Percentiles rank a stretch among this genome's conserved stretches.
Evolutionary conservation across 352 stramenopile genomes (phyloP).

Genomic region (Phytophthora uliginosa): DNA sequence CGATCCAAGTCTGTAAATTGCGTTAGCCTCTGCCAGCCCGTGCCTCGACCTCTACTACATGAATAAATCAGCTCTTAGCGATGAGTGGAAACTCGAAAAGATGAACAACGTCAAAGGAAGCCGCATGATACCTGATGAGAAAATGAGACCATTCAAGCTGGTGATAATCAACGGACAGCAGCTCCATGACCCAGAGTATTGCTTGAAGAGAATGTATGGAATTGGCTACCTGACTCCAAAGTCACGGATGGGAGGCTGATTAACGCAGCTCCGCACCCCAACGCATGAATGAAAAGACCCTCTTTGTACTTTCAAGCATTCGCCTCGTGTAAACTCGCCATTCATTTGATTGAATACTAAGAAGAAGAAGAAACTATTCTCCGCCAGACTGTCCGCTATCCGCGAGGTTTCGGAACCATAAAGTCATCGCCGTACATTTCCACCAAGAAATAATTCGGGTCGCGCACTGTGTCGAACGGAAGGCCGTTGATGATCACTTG

Average conservation of each 20-base stretch:
- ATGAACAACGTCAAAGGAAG: conserved; percentile 29
- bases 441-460: conserved; percentile 44
- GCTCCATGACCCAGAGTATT: conserved; percentile 39
- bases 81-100: conserved; percentile 34
- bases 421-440: conserved; percentile 47
- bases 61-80: conserved; percentile 6
- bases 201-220: conserved; percentile 45
- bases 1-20: conserved; percentile 28
- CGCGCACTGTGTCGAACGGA: conserved; percentile 44
- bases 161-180: conserved; percentile 37
- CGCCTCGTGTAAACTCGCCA: background rate
- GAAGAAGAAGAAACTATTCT: background rate
- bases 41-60: conserved; percentile 52
- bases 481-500: conserved; percentile 45
- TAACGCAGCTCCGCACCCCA: no score
- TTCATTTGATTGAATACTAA: background rate
- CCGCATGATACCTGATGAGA: conserved; percentile 23
- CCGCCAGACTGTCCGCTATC: background rate
- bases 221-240: conserved; percentile 42
- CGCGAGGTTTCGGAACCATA: conserved; percentile 40
- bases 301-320: background rate
- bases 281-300: no score
- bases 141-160: conserved; percentile 29
- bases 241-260: conserved; percentile 11
- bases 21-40: conserved; percentile 17